Base-by-base conservation (phyloP, 1,284 basidiomycete species). In the Trichosporon inkin region DNA sequence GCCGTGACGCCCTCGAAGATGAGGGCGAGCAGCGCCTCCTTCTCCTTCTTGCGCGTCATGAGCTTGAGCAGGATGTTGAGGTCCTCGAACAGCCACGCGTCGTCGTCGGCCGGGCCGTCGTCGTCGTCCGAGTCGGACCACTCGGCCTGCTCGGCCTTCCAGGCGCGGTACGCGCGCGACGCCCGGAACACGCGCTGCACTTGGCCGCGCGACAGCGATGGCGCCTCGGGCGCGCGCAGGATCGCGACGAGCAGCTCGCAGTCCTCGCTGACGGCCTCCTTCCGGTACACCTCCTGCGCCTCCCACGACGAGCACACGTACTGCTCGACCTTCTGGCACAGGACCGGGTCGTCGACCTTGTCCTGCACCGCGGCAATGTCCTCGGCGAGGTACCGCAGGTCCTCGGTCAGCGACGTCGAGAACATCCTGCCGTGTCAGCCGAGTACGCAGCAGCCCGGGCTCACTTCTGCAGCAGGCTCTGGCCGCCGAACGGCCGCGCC, bases 1-100 rank as follows among this genome's bases (percentile, higher is more conserved):
- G 96, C 87, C 0, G 96, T 99, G 40, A 88, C 88, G 13, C 94
- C 93, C 92, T 99, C 95, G 68, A 97, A 98, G 55, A 99, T 89
- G 52, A 99, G 81, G 55, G 88, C 90, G 67, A 99, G 89, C 67
- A 99, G 73, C 76, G 95, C 90, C 73, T 99, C 92, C 69, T 92
- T 87, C 75, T 98, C 96, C 64, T 88, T 82, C 55, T 97, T 81
- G 53, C 87, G 82, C 39, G 86, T 84, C 71, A 92, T 88, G 19
- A 96, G 77, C 72, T 88, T 85, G 34, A 88, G 82, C 39, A 95
- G 82, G 28, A 95, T 81, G 64, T 84, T 85, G 49, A 96, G 78
- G 76, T 97, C 94, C 74, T 97, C 93, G 67, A 90, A 90, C 34
- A 97, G 76, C 94, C 94, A 97, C 13, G 89, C 93, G 71, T 95